These are phyloP conservation scores for Diaporthe nobilis DNA, from an alignment of 2,329 filamentous ascomycete genomes.

Conservation along the genomic window DNA sequence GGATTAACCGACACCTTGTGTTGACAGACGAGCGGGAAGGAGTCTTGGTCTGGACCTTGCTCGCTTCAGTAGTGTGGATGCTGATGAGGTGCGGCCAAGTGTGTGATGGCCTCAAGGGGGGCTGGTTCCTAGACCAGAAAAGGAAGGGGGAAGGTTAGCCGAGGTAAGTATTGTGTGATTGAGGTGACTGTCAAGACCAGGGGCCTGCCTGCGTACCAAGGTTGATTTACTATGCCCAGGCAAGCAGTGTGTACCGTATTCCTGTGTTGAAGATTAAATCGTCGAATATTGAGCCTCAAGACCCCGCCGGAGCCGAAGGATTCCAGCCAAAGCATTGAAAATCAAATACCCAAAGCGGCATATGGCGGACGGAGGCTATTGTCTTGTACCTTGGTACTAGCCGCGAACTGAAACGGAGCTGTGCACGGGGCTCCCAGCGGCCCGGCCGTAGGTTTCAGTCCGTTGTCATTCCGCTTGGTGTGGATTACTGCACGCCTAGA, in stretches of 20 bases:
- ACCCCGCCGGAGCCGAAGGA: neutral
- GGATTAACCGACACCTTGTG: neutral
- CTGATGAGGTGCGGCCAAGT: constrained; percentile 12
- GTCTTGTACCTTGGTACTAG: neutral
- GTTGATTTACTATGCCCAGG: neutral
- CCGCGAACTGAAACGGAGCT: constrained; percentile 12
- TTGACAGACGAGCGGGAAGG: neutral
- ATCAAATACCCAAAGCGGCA: neutral
- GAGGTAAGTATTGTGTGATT: neutral
- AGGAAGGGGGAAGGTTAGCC: neutral
- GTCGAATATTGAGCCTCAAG: neutral
- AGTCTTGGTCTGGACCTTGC: neutral
- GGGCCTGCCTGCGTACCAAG: neutral
- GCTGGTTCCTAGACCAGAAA: neutral
- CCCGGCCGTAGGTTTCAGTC: constrained; percentile 23
- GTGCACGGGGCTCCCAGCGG: constrained; percentile 17
- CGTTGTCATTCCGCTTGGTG: neutral
- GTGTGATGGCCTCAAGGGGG: constrained; percentile 18
- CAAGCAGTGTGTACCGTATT: neutral
- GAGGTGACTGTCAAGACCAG: neutral
- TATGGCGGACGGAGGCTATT: neutral
- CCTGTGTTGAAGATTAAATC: neutral
- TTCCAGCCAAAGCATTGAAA: neutral
- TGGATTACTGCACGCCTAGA: neutral
- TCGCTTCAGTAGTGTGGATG: neutral